Evolutionary conservation across 139 green algal genomes (phyloP).

Genomic region (Edaphochlamys debaryana): DNA sequence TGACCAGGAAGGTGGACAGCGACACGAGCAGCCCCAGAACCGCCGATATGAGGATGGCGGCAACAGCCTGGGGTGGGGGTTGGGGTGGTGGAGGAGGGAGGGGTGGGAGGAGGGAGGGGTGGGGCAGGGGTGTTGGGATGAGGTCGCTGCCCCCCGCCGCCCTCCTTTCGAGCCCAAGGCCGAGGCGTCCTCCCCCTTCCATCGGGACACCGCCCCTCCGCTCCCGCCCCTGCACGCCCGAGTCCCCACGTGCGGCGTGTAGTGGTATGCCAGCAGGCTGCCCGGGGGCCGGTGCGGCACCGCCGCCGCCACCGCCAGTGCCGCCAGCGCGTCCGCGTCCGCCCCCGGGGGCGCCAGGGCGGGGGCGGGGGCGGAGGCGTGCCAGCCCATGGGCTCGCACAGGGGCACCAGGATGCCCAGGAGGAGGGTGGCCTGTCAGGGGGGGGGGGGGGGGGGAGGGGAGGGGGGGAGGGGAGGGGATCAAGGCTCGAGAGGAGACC

Average conservation of each 20-base stretch:
- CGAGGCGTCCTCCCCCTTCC: no score
- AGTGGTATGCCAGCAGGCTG: slow-evolving; percentile 73
- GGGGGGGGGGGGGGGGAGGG: background rate
- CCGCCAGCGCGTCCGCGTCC: background rate
- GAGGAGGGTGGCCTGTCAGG: slow-evolving; percentile 43
- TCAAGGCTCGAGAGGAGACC: no score
- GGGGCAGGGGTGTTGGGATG: no score
- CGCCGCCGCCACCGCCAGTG: background rate
- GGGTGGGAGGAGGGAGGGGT: no score
- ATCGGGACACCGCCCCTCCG: no score
- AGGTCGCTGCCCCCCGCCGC: no score
- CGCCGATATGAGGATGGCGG: slow-evolving; percentile 77
- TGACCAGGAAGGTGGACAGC: slow-evolving; percentile 88
- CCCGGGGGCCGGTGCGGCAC: slow-evolving; percentile 7
- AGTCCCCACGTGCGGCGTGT: no score
- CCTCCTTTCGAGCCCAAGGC: no score
- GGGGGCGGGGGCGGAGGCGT: background rate
- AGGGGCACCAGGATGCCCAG: slow-evolving; percentile 77
- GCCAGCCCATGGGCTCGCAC: slow-evolving; percentile 79
- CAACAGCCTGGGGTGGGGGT: slow-evolving; percentile 50
- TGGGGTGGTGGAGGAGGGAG: no score
- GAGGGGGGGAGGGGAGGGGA: no score
- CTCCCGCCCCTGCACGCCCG: no score
- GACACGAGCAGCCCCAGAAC: slow-evolving; percentile 89
- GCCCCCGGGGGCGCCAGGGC: background rate